phyloP scores from a whole-genome alignment of 2,329 filamentous ascomycete genomes.

The Botryosphaeria dothidea region DNA sequence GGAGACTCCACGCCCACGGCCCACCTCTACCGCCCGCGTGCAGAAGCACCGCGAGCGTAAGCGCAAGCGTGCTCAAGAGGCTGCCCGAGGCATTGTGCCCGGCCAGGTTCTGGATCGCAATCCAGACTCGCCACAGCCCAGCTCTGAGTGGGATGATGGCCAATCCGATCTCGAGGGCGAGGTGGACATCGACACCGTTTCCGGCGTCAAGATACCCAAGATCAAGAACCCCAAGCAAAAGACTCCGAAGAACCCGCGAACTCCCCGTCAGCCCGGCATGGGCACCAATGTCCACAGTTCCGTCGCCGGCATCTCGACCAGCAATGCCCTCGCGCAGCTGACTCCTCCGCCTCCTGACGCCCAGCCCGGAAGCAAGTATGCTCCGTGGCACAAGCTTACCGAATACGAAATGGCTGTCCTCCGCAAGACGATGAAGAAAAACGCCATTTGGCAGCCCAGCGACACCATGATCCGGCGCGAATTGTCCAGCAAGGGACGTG shows the following conservation, averaged over 20 bases:
- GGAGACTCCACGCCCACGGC: conserved; percentile 4
- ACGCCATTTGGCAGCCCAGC: conserved; percentile 80
- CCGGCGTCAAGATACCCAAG: conserved; percentile 31
- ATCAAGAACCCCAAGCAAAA: conserved; percentile 20
- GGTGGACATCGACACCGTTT: conserved; percentile 3
- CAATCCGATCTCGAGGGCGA: conserved; percentile 2
- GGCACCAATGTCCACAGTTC: conserved; percentile 57
- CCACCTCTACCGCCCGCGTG: conserved; percentile 17
- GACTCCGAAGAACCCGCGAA: conserved; percentile 42
- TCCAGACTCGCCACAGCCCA: conserved; percentile 30
- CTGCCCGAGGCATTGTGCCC: conserved; percentile 37
- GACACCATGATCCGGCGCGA: conserved; percentile 84
- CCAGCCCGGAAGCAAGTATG: conserved; percentile 59
- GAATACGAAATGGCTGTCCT: conserved; percentile 71
- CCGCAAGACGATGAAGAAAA: conserved; percentile 89
- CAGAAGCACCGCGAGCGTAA: conserved; percentile 29
- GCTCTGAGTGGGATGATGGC: conserved; percentile 14
- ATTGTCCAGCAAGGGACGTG: conserved; percentile 68
- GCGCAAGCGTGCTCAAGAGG: conserved; percentile 20
- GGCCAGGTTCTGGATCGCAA: conserved; percentile 47
- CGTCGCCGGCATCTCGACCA: conserved; percentile 60
- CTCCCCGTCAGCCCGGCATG: conserved; percentile 42
- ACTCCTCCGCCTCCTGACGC: conserved; percentile 62
- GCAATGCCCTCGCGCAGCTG: conserved; percentile 60
- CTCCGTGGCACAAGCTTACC: conserved; percentile 65